A percentile compares a stretch with the other conserved stretches of the same genome.
Evolutionary conservation across 495 filamentous ascomycete species (phyloP).

Genomic region (Clavariopsis aquatica): DNA sequence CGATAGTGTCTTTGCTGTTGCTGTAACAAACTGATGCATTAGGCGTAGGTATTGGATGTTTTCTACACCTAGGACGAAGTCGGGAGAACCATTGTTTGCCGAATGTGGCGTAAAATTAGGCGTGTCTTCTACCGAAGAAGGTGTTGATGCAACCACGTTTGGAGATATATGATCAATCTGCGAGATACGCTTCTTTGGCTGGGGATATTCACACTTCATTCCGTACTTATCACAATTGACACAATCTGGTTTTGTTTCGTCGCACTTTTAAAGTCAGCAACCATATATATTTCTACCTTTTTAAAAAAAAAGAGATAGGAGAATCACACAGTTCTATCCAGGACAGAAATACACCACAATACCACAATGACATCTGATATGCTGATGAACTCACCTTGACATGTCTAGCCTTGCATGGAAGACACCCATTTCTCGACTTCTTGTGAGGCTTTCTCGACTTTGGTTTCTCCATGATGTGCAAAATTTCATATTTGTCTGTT

Average conservation of each 20-base stretch:
- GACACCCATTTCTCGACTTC: slow-evolving; percentile 30
- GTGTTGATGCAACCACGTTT: slow-evolving; percentile 12
- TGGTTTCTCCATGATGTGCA: slow-evolving; percentile 4
- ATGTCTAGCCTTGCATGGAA: slow-evolving; percentile 26
- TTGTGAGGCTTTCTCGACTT: slow-evolving; percentile 25
- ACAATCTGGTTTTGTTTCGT: slow-evolving; percentile 28
- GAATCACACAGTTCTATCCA: background rate
- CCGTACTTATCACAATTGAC: slow-evolving; percentile 29
- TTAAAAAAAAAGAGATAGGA: background rate
- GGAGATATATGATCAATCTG: slow-evolving; percentile 2
- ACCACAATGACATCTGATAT: background rate
- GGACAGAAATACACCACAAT: background rate
- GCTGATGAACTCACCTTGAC: slow-evolving; percentile 20
- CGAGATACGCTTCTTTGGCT: background rate
- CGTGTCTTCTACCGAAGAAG: slow-evolving; percentile 16
- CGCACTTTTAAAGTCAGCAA: slow-evolving; percentile 19
- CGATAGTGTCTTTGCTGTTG: slow-evolving; percentile 13
- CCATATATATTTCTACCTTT: background rate
- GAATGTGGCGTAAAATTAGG: background rate
- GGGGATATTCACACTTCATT: slow-evolving; percentile 25
- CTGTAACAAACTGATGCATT: slow-evolving; percentile 26
- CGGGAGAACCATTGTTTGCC: background rate
- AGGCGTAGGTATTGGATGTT: slow-evolving; percentile 26
- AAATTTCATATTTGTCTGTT: background rate
- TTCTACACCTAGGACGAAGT: background rate